Evolutionary conservation across 1,284 basidiomycete genomes (phyloP).

Genomic region (Neotropicomus parvogracilis): DNA sequence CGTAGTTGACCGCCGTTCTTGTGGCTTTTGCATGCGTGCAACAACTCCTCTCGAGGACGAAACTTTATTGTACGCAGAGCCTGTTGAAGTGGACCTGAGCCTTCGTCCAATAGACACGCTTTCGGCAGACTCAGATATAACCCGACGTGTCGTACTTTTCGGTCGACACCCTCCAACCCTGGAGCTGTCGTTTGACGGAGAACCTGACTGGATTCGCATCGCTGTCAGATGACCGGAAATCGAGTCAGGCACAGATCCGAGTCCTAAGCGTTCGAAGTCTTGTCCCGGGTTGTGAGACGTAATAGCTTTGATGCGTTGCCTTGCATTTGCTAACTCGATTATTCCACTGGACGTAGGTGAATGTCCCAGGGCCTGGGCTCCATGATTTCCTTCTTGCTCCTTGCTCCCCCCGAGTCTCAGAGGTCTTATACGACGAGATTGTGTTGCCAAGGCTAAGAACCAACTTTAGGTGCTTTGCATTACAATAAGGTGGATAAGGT

Average conservation of each 20-base stretch:
- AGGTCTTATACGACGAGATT: conserved; percentile 15
- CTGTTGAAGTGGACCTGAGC: conserved; percentile 1
- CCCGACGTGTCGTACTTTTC: conserved; percentile 15
- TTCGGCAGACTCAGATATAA: conserved; percentile 21
- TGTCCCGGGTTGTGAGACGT: conserved; percentile 5
- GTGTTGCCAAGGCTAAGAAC: conserved; percentile 19
- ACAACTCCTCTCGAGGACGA: conserved; percentile 6
- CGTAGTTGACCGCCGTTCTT: conserved; percentile 13
- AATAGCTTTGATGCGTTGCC: conserved; percentile 12
- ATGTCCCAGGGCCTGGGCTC: neutral
- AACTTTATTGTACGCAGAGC: conserved; percentile 5
- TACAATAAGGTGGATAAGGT: neutral
- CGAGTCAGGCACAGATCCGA: conserved; percentile 27
- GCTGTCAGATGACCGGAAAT: conserved; percentile 29
- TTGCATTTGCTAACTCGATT: conserved; percentile 4
- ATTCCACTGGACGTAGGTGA: conserved; percentile 4
- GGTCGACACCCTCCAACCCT: conserved; percentile 1
- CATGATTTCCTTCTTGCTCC: conserved; percentile 11
- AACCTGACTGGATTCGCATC: conserved; percentile 21
- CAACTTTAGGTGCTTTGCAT: conserved; percentile 3
- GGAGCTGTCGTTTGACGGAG: neutral
- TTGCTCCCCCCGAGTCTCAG: conserved; percentile 13
- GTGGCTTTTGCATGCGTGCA: conserved; percentile 1
- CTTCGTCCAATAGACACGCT: conserved; percentile 6
- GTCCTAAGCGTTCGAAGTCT: conserved; percentile 11